Evolutionary conservation across 1,284 basidiomycete species (phyloP).

Genomic region (Baeospora myosura): DNA sequence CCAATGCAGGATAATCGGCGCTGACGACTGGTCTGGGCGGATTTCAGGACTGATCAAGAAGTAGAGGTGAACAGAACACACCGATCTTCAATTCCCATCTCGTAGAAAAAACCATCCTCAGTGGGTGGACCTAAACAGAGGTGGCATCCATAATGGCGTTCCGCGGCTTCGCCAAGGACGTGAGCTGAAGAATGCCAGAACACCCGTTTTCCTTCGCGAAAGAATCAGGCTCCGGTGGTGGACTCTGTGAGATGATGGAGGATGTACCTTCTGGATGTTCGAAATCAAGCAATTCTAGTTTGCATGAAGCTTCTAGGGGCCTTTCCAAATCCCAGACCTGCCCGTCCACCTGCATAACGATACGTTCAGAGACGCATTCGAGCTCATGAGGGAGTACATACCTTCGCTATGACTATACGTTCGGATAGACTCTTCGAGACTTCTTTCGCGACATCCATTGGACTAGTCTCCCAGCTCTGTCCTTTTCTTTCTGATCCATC

Average conservation of each 20-base stretch:
- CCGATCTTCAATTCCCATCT: conserved; percentile 84
- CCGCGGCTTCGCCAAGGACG: conserved; percentile 96
- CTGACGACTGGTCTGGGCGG: conserved; percentile 59
- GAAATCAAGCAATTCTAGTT: conserved; percentile 88
- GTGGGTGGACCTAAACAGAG: conserved; percentile 96
- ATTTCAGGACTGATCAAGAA: conserved; percentile 1
- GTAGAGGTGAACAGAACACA: conserved; percentile 19
- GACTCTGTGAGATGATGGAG: neutral
- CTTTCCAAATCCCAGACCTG: conserved; percentile 93
- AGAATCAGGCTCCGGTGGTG: conserved; percentile 5
- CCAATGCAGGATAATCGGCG: conserved; percentile 83
- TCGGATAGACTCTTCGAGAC: conserved; percentile 88
- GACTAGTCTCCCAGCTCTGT: conserved; percentile 93
- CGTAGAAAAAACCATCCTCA: conserved; percentile 99
- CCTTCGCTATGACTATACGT: conserved; percentile 90
- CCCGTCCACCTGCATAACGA: conserved; percentile 66
- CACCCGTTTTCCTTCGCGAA: conserved; percentile 77
- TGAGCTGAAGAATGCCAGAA: conserved; percentile 99
- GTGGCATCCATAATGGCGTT: conserved; percentile 96
- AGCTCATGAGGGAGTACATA: conserved; percentile 16
- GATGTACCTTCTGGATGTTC: conserved; percentile 82
- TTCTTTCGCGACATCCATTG: conserved; percentile 85
- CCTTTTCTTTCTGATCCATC: conserved; percentile 83
- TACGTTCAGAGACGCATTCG: neutral
- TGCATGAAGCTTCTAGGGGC: conserved; percentile 79